Evolutionary conservation across 495 filamentous ascomycete genomes (phyloP).

Genomic region (Neurospora sp.): DNA sequence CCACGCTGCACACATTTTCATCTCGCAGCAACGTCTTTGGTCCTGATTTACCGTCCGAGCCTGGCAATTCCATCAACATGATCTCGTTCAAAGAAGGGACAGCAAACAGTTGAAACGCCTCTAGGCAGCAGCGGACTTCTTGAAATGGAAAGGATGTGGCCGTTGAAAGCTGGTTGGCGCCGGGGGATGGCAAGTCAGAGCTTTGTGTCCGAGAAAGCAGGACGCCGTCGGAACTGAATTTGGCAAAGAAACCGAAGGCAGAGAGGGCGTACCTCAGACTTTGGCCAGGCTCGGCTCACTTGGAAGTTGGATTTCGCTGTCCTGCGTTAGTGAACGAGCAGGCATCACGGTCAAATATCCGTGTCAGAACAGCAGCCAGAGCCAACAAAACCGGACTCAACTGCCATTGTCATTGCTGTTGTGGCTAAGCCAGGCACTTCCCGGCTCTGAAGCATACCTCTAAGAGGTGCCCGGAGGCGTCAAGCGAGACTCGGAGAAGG

Average conservation of each 20-base stretch:
- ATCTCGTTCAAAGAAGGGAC: neutral
- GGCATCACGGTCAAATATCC: neutral
- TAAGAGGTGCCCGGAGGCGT: neutral
- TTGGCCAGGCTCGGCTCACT: neutral
- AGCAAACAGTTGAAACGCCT: neutral
- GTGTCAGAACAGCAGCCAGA: neutral
- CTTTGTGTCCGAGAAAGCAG: neutral
- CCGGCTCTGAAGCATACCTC: neutral
- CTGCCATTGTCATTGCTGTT: neutral
- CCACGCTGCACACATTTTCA: neutral
- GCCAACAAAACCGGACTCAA: neutral
- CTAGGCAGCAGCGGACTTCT: neutral
- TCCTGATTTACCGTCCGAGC: neutral
- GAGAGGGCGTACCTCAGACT: neutral
- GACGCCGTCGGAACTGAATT: neutral
- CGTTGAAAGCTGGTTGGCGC: neutral
- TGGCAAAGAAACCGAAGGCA: neutral
- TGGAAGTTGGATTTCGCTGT: neutral
- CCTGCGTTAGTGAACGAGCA: neutral
- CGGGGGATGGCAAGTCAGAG: neutral
- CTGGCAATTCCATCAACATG: neutral
- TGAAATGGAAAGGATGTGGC: neutral
- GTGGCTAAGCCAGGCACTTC: neutral
- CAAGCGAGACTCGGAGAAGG: neutral
- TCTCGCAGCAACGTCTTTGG: neutral